These are phyloP conservation scores for Tricholoma flavovirens DNA, from an alignment of 768 basidiomycete species.

Conservation along the genomic window DNA sequence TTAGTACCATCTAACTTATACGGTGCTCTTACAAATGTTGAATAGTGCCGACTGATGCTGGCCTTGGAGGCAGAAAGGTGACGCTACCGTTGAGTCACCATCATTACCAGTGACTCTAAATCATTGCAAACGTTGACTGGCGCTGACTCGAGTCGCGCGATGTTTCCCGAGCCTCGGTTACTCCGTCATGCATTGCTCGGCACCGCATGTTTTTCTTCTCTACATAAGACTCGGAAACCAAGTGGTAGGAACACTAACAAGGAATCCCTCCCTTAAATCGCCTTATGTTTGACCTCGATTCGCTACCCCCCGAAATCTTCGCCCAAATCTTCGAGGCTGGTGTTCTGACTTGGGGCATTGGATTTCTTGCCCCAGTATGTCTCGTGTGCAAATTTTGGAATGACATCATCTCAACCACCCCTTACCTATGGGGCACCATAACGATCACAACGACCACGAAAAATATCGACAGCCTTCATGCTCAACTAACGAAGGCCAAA, in stretches of 20 bases:
- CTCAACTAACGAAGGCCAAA: constrained; percentile 24
- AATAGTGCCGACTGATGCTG: no score
- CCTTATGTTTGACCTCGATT: background rate
- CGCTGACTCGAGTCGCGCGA: no score
- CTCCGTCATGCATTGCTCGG: background rate
- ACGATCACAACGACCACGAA: background rate
- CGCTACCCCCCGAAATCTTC: background rate
- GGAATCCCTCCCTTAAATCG: background rate
- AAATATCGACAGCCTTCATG: constrained; percentile 3
- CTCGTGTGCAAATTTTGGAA: constrained; percentile 23
- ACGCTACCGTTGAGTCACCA: no score
- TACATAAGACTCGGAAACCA: background rate
- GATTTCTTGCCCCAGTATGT: constrained; percentile 22
- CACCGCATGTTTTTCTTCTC: background rate
- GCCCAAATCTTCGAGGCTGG: constrained; percentile 24
- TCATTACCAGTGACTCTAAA: no score
- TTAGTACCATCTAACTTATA: no score
- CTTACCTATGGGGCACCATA: constrained; percentile 28
- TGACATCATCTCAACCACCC: constrained; percentile 21
- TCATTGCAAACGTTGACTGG: no score
- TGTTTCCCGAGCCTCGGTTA: no score
- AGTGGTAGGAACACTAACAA: background rate
- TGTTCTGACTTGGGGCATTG: constrained; percentile 21
- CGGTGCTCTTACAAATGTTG: no score
- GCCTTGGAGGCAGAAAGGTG: no score